Percentiles rank a stretch among this genome's conserved stretches.
phyloP scores from a whole-genome alignment of 192 early-diverging fungal species.

The Pilaira anomala region DNA sequence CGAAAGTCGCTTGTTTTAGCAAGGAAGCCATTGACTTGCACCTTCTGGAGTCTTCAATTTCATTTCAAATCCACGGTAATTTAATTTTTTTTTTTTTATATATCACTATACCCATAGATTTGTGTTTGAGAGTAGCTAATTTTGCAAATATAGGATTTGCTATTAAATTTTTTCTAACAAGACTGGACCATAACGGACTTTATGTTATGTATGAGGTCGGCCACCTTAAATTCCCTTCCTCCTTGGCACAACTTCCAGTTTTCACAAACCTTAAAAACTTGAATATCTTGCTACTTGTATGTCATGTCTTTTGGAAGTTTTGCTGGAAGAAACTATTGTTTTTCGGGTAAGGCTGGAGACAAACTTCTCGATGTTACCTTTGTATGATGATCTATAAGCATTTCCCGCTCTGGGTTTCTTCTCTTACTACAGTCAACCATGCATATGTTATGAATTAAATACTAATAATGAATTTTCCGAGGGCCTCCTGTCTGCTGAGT shows the following conservation, averaged over 20 bases:
- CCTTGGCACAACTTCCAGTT: constrained; percentile 16
- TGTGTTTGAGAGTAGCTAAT: constrained; percentile 18
- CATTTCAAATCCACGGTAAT: constrained; percentile 20
- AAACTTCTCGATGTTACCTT: too few relatives aligned
- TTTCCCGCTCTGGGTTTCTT: too few relatives aligned
- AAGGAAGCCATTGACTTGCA: constrained; percentile 18
- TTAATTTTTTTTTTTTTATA: constrained; percentile 14
- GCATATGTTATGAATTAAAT: too few relatives aligned
- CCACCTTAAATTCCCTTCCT: constrained; percentile 17
- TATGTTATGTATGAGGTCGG: constrained; percentile 18
- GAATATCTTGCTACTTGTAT: constrained; percentile 17
- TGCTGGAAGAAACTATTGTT: too few relatives aligned
- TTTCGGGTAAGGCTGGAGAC: too few relatives aligned
- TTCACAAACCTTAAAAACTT: constrained; percentile 17
- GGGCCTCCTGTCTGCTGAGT: too few relatives aligned
- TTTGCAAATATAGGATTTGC: constrained; percentile 13
- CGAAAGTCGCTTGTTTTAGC: constrained; percentile 22
- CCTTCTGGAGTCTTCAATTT: constrained; percentile 19
- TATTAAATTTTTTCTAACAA: constrained; percentile 19
- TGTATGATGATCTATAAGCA: too few relatives aligned
- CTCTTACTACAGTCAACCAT: too few relatives aligned
- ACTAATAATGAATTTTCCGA: too few relatives aligned
- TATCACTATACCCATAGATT: constrained; percentile 8
- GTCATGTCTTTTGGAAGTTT: constrained; percentile 21
- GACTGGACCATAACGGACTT: constrained; percentile 15